A percentile compares a stretch with the other conserved stretches of the same genome.
Evolutionary conservation across 2,329 filamentous ascomycete species (phyloP).

Genomic region (Ceratocystis eucalypticola): DNA sequence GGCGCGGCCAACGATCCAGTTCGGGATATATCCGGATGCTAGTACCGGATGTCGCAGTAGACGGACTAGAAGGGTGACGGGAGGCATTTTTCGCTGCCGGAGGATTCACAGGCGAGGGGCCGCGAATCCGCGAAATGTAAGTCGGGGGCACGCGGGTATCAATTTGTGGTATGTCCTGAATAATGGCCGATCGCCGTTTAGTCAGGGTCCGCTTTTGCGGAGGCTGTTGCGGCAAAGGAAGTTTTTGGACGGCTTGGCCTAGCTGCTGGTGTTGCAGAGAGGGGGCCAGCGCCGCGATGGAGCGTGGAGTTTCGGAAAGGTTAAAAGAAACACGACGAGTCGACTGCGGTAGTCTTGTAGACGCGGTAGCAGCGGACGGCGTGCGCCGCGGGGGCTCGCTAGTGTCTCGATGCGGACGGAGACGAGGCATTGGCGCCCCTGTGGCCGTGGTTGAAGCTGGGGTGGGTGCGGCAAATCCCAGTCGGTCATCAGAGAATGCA

Average conservation of each 20-base stretch:
- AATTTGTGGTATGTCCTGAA: constrained; percentile 9
- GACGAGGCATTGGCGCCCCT: neutral
- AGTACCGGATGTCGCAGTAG: neutral
- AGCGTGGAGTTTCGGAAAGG: constrained; percentile 11
- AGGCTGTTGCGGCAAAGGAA: neutral
- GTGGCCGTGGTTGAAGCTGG: neutral
- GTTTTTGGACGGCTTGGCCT: neutral
- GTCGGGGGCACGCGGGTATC: constrained; percentile 11
- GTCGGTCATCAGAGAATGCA: neutral
- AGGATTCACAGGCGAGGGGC: neutral
- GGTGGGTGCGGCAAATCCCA: neutral
- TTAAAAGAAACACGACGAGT: constrained; percentile 9
- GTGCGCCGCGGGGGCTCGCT: constrained; percentile 3
- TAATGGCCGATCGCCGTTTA: constrained; percentile 8
- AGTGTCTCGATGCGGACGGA: constrained; percentile 3
- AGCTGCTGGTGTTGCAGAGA: neutral
- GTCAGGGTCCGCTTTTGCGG: neutral
- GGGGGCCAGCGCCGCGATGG: neutral
- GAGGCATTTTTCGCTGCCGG: neutral
- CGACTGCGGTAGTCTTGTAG: constrained; percentile 5
- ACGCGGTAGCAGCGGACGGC: neutral
- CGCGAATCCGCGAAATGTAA: neutral
- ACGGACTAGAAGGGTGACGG: neutral
- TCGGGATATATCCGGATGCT: constrained; percentile 16
- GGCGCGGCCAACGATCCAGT: constrained; percentile 17